phyloP scores from a whole-genome alignment of 768 basidiomycete genomes.

The Mycena belliarum region DNA sequence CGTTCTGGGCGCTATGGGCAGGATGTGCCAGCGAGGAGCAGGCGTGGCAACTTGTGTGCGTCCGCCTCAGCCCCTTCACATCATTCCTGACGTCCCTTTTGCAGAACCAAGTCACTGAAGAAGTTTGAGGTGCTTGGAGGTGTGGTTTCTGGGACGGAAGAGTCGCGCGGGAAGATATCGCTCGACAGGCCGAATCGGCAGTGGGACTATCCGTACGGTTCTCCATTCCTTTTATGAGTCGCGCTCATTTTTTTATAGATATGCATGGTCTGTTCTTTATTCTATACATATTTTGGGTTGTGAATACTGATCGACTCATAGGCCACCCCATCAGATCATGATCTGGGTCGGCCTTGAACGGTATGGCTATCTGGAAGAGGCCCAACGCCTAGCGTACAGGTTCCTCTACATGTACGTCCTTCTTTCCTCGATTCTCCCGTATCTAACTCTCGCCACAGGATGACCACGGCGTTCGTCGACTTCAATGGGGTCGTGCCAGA shows the following conservation, averaged over 20 bases:
- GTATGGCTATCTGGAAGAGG: constrained; percentile 93
- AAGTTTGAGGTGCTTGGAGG: constrained; percentile 98
- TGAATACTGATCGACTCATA: constrained; percentile 27
- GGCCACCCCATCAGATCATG: constrained; percentile 99
- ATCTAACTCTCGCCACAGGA: constrained; percentile 45
- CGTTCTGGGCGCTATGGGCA: constrained; percentile 96
- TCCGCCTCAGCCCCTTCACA: constrained; percentile 22
- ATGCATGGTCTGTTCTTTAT: constrained; percentile 59
- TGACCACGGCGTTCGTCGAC: constrained; percentile 93
- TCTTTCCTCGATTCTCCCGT: not conserved
- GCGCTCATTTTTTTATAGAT: constrained; percentile 39
- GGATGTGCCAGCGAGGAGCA: constrained; percentile 97
- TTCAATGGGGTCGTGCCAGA: constrained; percentile 98
- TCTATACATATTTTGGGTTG: not conserved
- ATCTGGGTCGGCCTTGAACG: constrained; percentile 96
- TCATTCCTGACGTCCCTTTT: constrained; percentile 22
- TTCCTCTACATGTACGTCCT: constrained; percentile 89
- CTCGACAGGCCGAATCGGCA: constrained; percentile 96
- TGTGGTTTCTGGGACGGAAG: constrained; percentile 94
- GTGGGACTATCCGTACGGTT: constrained; percentile 93
- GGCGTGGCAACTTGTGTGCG: constrained; percentile 89
- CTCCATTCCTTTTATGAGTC: constrained; percentile 1
- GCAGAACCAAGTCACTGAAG: constrained; percentile 79
- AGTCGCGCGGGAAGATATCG: constrained; percentile 93
- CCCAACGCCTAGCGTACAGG: constrained; percentile 89